Base-by-base conservation (phyloP, 176 grass and related monocot genomes). In the Leersia perrieri region DNA sequence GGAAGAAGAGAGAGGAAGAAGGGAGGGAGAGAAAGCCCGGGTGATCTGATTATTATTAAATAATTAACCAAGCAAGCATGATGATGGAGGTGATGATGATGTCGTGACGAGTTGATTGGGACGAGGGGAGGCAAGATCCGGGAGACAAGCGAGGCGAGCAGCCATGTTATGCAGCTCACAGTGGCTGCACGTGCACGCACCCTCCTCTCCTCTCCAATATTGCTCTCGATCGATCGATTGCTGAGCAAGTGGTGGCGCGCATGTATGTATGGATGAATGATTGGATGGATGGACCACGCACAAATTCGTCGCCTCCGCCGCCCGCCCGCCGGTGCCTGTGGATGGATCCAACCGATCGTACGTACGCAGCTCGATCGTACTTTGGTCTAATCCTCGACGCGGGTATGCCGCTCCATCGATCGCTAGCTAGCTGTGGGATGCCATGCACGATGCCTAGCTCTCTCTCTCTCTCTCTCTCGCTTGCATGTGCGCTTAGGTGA, bases 111-210 rank as follows among this genome's bases (percentile, higher is more conserved):
- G 47, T 30, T 53, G 68, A 75, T 70, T 36, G 74, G 72, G 70
- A n/a, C n/a, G n/a, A 11, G 12, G 30, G 80, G 40, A 68, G 80
- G 65, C 90, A 87, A 83, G 90, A 92, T 92, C 90, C 80, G 79
- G 78, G 83, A 79, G 83, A 73, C 88, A 80, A 89, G 90, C 79
- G 35, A 27, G 63, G 79, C 45, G 73, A 68, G 78, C 77, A 76
- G 70, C 78, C 66, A 87, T 87, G 88, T 83, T 74, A 78, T 9
- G 68, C 41, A 40, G 33, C 32, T 69, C 33, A 71, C 84, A 66
- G 76, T 86, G 76, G 60, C 60, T 80, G 84, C 84, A 86, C 76
- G 69, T 80, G 84, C 68, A 25, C 53, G 66, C 66, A 11, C 11
- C 36, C 2, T 31, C 9, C 23, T 1, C n/a, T 14, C 0, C 41